Evolutionary conservation across 257 asterid genomes (phyloP), one percentile per base, ranked within the genome.

Genomic region (Penstemon barbatus): DNA sequence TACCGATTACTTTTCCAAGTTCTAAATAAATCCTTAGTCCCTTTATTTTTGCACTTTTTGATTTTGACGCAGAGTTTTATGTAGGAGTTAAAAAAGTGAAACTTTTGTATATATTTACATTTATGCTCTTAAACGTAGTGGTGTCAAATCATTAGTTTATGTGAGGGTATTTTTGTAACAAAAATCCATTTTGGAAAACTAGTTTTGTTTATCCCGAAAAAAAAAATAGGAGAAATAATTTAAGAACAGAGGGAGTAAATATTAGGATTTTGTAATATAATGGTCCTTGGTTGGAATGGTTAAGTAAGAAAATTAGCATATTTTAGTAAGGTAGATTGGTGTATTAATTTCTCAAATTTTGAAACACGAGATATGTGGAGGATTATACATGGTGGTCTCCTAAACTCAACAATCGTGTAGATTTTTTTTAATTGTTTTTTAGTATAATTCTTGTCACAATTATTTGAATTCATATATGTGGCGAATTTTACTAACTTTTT

Each of bases 401-500:
- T 15, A 61, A 42, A 59, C 43, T 69, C 15, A 7, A 33, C 66
- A 57, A 43, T 51, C 15, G 48, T 74, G 44, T 60, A 46, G 56
- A 45, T 57, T 5, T 50, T n/a, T 63, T 11, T 61, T 38, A 33
- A 25, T 25, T 67, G 70, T 54, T 42, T 52, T 10, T 44, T 58
- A 37, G 43, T 45, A 57, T 15, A 15, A 15, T 66, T 72, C 10
- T 66, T 53, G 54, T 70, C 48, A 7, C 64, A 19, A 13, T 71
- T 40, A 58, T 44, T 44, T 70, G 61, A 58, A 13, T 68, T 63
- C 15, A 55, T 63, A 49, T 65, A 51, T 71, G 45, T 37, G 56
- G 51, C 33, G 51, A 55, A 51, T 41, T 57, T 44, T 45, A 66
- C 80, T 71, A 80, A 76, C 68, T 64, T 78, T 57, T 65, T 76